Base-by-base conservation (phyloP, 73 alveolate genomes). In the Paramecium caudatum region DNA sequence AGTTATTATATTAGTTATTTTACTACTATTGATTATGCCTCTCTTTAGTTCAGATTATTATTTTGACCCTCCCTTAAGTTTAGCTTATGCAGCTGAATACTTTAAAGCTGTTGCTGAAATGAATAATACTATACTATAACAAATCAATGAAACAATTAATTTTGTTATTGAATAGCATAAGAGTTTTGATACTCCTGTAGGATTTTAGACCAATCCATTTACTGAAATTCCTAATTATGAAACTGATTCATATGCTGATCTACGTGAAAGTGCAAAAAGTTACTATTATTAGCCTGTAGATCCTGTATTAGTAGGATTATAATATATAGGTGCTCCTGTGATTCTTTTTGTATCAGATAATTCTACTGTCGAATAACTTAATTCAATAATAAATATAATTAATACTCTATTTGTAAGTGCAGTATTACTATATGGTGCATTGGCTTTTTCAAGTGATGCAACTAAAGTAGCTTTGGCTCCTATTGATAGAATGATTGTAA, bases 401-500 rank as follows among this genome's bases (percentile, higher is more conserved):
- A 69, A 86, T 41, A 95, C 97, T 9, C 69, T 92, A 4, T 94
- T 94, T 62, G 94, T 95, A 6, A 78, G 96, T 49, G 16, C 82
- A 23, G 96, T 94, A 27, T 41, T 95, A 7, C 47, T 93, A 36
- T 33, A 74, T 3, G 98, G 95, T 10, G 95, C 98, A 39, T 47
- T 96, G 36, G 91, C 93, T 78, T 93, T 96, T 61, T 46, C 97
- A 46, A 91, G 84, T 46, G 99, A 96, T 69, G 97, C 99, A n/a
- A 82, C 90, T 74, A 90, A 82, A 21, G 83, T 95, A 39, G 98
- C 95, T 32, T 78, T 96, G 30, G 91, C 90, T 46, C 99, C 99
- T 15, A 92, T 96, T 12, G 99, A 96, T 69, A 86, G 91, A 90
- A 95, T 96, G 97, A 84, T 94, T 34, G 92, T 91, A 23, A 96